A percentile compares a stretch with the other conserved stretches of the same genome.
These are phyloP conservation scores for Neofusicoccum ribis DNA, from an alignment of 2,329 filamentous ascomycete genomes.

Conservation along the genomic window DNA sequence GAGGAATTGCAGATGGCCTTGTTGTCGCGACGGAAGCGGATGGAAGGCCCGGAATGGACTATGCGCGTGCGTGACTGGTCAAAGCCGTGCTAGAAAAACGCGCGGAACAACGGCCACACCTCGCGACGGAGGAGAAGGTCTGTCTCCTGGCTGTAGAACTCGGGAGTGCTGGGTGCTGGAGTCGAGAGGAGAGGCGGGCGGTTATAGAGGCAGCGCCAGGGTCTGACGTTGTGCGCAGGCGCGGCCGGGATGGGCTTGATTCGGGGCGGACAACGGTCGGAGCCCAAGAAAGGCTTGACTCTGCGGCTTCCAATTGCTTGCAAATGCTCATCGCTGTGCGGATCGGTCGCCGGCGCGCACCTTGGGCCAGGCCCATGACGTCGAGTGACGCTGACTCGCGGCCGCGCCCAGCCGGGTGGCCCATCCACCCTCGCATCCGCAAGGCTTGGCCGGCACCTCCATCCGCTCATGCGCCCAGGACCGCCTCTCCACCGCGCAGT, in stretches of 20 bases:
- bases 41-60: background rate
- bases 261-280: background rate
- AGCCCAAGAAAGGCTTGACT: background rate
- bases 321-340: background rate
- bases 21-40: conserved; percentile 2
- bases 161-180: background rate
- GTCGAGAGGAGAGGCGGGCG: background rate
- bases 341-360: background rate
- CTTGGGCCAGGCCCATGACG: background rate
- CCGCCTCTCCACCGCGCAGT: no score
- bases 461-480: background rate
- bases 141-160: no score
- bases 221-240: conserved; percentile 6
- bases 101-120: background rate
- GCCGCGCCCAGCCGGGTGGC: background rate
- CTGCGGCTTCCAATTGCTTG: background rate
- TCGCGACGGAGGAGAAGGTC: background rate
- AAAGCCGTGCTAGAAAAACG: background rate
- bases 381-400: background rate
- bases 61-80: background rate
- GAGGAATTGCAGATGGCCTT: background rate
- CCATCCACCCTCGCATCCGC: no score
- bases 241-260: background rate
- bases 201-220: background rate
- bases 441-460: background rate